A percentile compares a stretch with the other conserved stretches of the same genome.
phyloP scores from a whole-genome alignment of 202 grass and related monocot species.

The Panicum virgatum region DNA sequence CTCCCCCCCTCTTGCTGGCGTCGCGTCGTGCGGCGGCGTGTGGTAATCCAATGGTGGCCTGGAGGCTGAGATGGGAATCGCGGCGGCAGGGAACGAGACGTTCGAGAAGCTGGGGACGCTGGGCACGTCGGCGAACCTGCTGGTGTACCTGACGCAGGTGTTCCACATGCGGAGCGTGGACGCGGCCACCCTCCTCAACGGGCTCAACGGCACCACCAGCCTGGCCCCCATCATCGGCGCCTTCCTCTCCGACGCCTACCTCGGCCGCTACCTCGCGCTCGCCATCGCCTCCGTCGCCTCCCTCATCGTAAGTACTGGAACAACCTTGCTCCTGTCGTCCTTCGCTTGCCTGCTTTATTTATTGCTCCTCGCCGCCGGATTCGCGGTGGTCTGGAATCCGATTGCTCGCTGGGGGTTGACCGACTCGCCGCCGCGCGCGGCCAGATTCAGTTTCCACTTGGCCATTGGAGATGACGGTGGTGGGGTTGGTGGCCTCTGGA shows the following conservation, averaged over 20 bases:
- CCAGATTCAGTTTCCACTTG: constrained; percentile 16
- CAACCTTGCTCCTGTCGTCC: too few species aligned
- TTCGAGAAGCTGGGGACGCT: constrained; percentile 91
- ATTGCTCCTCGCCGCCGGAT: background rate
- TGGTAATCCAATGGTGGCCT: background rate
- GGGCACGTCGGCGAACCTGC: constrained; percentile 78
- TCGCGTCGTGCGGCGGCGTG: too few species aligned
- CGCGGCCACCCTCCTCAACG: constrained; percentile 66
- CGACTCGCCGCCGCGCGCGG: background rate
- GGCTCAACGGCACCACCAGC: constrained; percentile 78
- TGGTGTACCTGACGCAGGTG: constrained; percentile 86
- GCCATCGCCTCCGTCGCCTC: constrained; percentile 71
- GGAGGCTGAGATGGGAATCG: background rate
- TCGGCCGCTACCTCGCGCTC: constrained; percentile 81
- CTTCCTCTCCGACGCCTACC: constrained; percentile 88
- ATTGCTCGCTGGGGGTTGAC: background rate
- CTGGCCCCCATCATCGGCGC: constrained; percentile 83
- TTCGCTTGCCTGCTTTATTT: too few species aligned
- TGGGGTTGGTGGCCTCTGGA: constrained; percentile 7
- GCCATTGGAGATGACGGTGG: background rate
- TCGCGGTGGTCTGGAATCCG: background rate
- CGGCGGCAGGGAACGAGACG: constrained; percentile 80
- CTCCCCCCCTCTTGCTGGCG: background rate
- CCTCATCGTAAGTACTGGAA: constrained; percentile 58
- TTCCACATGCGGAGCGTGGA: constrained; percentile 87